Evolutionary conservation across 805 yeast genomes (phyloP).

Genomic region (Kodamaea restingae): DNA sequence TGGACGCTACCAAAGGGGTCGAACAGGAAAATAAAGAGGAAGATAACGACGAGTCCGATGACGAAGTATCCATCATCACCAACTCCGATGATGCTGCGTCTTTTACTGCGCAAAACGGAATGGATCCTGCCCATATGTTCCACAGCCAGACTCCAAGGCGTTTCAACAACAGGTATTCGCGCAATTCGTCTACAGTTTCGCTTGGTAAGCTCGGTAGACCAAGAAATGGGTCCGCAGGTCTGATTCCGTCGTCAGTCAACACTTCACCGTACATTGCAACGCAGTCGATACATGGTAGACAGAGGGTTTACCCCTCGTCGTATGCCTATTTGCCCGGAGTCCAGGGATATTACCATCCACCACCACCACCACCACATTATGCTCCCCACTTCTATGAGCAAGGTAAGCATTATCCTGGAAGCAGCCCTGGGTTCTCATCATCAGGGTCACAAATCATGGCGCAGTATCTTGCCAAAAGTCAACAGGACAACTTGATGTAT

Average conservation of each 20-base stretch:
- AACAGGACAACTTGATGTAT: slow-evolving; percentile 55
- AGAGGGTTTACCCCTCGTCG: neutral
- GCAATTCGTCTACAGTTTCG: slow-evolving; percentile 68
- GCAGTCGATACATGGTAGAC: slow-evolving; percentile 6
- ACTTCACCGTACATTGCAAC: slow-evolving; percentile 4
- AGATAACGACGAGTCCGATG: slow-evolving; percentile 9
- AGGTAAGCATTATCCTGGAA: slow-evolving; percentile 1
- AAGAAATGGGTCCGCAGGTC: neutral
- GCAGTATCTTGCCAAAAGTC: slow-evolving; percentile 69
- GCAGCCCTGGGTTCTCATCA: slow-evolving; percentile 14
- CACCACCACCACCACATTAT: slow-evolving; percentile 10
- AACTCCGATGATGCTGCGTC: slow-evolving; percentile 10
- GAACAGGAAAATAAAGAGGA: slow-evolving; percentile 4
- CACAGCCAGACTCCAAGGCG: slow-evolving; percentile 89
- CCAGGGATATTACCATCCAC: slow-evolving; percentile 12
- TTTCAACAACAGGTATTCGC: slow-evolving; percentile 97
- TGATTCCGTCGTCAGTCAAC: slow-evolving; percentile 3
- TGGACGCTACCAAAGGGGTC: too few species aligned
- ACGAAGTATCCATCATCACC: slow-evolving; percentile 10
- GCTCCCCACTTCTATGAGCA: slow-evolving; percentile 7
- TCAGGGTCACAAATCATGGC: slow-evolving; percentile 76
- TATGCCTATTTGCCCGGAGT: slow-evolving; percentile 7
- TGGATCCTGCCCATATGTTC: neutral
- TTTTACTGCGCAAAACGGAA: slow-evolving; percentile 7
- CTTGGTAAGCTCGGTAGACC: slow-evolving; percentile 1